These are phyloP conservation scores for Pichia sp. DNA, from an alignment of 1,139 yeast species.

Conservation along the genomic window DNA sequence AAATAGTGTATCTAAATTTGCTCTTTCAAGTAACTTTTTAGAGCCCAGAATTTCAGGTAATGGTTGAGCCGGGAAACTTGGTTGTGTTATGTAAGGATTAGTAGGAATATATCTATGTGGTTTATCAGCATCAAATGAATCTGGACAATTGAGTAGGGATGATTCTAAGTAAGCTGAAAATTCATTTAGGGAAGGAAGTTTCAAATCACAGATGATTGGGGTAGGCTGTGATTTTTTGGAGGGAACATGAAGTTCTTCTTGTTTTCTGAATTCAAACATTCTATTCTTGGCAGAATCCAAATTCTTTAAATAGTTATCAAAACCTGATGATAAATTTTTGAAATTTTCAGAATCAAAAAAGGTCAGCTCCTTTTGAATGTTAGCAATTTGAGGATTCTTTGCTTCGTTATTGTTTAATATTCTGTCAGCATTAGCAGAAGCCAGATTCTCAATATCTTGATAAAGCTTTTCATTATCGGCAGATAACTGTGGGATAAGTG, in stretches of 20 bases:
- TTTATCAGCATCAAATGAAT: conserved; percentile 81
- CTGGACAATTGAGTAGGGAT: conserved; percentile 85
- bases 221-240: conserved; percentile 16
- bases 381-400: conserved; percentile 7
- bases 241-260: conserved; percentile 14
- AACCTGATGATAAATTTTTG: conserved; percentile 39
- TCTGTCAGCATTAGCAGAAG: conserved; percentile 9
- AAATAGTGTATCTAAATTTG: conserved; percentile 83
- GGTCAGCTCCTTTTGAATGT: conserved; percentile 13
- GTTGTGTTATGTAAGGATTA: conserved; percentile 83
- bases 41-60: conserved; percentile 45
- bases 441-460: conserved; percentile 9
- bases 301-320: conserved; percentile 38
- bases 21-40: conserved; percentile 52
- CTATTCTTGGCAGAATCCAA: conserved; percentile 40
- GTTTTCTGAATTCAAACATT: conserved; percentile 21
- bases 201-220: conserved; percentile 16
- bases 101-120: conserved; percentile 77
- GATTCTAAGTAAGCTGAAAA: conserved; percentile 59
- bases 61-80: conserved; percentile 91
- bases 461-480: not conserved
- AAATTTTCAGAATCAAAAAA: conserved; percentile 19
- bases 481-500: not conserved
- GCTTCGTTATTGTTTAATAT: conserved; percentile 6
- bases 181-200: conserved; percentile 50